phyloP scores from a whole-genome alignment of 2,329 filamentous ascomycete genomes.

The Sarocladium kiliense region DNA sequence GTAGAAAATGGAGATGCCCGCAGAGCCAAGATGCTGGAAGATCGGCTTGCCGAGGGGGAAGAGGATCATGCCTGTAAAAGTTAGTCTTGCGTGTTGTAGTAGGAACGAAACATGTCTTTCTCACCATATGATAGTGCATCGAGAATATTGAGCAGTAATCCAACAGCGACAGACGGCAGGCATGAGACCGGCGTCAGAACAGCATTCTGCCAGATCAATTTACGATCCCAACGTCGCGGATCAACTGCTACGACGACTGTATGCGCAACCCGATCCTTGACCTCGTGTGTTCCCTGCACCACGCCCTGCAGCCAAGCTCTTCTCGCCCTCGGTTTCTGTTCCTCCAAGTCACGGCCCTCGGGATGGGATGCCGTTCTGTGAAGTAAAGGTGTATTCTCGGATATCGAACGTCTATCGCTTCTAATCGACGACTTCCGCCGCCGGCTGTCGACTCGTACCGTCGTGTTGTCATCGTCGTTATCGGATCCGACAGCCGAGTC shows the following conservation, averaged over 20 bases:
- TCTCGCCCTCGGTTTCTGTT: conserved; percentile 35
- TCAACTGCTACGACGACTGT: conserved; percentile 38
- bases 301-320: conserved; percentile 30
- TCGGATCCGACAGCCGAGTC: not conserved
- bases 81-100: conserved; percentile 12
- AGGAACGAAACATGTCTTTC: conserved; percentile 12
- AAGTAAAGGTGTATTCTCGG: conserved; percentile 46
- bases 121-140: conserved; percentile 90
- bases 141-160: conserved; percentile 83
- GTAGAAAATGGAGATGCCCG: conserved; percentile 98
- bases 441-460: not conserved
- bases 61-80: conserved; percentile 69
- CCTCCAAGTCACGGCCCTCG: conserved; percentile 40
- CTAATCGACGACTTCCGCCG: not conserved
- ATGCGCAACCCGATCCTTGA: conserved; percentile 25
- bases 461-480: conserved; percentile 11
- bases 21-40: conserved; percentile 80
- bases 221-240: conserved; percentile 68
- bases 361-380: conserved; percentile 24
- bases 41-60: conserved; percentile 86
- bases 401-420: conserved; percentile 13
- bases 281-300: conserved; percentile 23
- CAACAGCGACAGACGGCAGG: conserved; percentile 82
- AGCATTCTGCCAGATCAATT: conserved; percentile 56
- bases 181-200: conserved; percentile 65